Base-by-base conservation (phyloP, 176 grass and related monocot species). In the Zizania latifolia region DNA sequence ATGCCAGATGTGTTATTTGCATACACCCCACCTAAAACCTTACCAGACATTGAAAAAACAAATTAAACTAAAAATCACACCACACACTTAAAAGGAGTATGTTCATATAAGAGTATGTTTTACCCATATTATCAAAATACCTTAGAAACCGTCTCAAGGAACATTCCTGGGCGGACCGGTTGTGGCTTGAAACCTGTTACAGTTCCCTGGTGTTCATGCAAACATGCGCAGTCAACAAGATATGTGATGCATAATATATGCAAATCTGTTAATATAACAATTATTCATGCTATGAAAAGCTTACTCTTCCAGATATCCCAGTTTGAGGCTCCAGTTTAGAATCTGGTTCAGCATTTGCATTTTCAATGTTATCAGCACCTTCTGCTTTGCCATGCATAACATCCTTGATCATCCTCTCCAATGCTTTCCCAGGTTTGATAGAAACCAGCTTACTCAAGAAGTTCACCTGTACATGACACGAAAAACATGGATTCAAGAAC, bases 121-220 rank as follows among this genome's bases (percentile, higher is more conserved):
- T 11, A 39, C 15, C 36, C 34, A 29, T 30, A 41, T 66, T n/a
- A 71, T 26, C 58, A 75, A 8, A 8, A n/a, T 87, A 93, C 91
- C 91, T 94, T 98, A 33, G 86, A 83, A 80, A 92, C 88, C 6
- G 88, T 92, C 79, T 98, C 94, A 2, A 97, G 94, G 37, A 97
- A 97, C 94, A 92, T 97, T 80, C 91, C 94, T 62, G 94, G 94
- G 4, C 91, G 81, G 66, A 97, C 91, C 26, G 94, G 94, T 4
- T 76, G 83, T 72, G 94, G 84, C 51, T 86, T 98, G 77, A 75
- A 46, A 29, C 81, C 90, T 2, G 81, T 82, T 38, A 91, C 62
- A 54, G 86, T 93, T 75, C 86, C 88, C 94, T 92, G 41, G 66
- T 85, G 13, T 26, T 65, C 73, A 80, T n/a, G 74, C 13, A 40